Evolutionary conservation across 1,139 yeast genomes (phyloP).

Genomic region (Blastobotrys illinoisensis): DNA sequence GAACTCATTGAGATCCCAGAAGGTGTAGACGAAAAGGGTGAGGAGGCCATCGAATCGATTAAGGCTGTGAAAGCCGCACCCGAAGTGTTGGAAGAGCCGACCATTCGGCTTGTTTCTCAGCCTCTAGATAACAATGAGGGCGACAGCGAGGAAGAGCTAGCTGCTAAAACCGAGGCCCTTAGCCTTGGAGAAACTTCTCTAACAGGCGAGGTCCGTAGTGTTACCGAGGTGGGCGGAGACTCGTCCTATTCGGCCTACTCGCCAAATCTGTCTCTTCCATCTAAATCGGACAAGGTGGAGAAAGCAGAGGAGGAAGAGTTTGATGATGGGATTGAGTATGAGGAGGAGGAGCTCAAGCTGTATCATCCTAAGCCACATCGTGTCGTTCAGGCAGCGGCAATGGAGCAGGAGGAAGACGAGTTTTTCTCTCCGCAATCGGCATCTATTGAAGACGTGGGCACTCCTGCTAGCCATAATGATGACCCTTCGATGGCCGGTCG

Average conservation of each 20-base stretch:
- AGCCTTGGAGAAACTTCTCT: neutral
- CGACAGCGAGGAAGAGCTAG: neutral
- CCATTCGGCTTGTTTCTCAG: neutral
- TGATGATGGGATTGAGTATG: slow-evolving; percentile 4
- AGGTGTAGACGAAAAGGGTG: neutral
- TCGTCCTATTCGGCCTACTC: too few relatives aligned
- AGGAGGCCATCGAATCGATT: neutral
- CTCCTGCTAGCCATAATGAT: neutral
- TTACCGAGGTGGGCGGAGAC: too few relatives aligned
- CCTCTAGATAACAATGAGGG: too few relatives aligned
- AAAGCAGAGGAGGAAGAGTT: slow-evolving; percentile 4
- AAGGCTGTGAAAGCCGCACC: neutral
- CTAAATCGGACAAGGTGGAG: neutral
- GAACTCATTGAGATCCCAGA: neutral
- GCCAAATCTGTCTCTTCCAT: neutral
- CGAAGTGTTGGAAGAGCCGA: neutral
- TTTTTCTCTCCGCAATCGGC: neutral
- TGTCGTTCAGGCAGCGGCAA: slow-evolving; percentile 11
- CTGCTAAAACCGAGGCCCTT: neutral
- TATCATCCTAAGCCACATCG: slow-evolving; percentile 26
- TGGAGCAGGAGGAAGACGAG: slow-evolving; percentile 11
- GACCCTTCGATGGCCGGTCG: neutral
- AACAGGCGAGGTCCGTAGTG: too few relatives aligned
- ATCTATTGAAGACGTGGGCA: neutral
- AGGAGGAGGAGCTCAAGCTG: slow-evolving; percentile 13